A percentile compares a stretch with the other conserved stretches of the same genome.
These are phyloP conservation scores for Alternaria rosae DNA, from an alignment of 2,329 filamentous ascomycete species.

Conservation along the genomic window DNA sequence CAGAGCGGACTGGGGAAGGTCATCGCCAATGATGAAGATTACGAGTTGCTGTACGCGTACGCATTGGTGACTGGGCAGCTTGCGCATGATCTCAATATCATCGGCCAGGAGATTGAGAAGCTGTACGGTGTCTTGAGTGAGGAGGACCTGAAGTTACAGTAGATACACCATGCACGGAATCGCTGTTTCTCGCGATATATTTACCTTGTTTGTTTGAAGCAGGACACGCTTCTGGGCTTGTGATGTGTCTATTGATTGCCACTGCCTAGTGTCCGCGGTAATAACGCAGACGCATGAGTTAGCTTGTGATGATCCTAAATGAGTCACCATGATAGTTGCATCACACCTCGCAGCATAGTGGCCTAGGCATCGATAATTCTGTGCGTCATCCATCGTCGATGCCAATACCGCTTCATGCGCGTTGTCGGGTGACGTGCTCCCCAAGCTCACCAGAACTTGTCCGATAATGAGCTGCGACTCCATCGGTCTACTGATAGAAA, in stretches of 20 bases:
- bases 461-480: not conserved
- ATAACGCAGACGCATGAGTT: not conserved
- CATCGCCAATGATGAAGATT: constrained; percentile 76
- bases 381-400: not conserved
- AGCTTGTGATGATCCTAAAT: not conserved
- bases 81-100: constrained; percentile 62
- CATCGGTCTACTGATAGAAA: not conserved
- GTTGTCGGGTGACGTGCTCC: not conserved
- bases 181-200: not conserved
- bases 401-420: not conserved
- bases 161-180: constrained; percentile 5
- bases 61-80: constrained; percentile 69
- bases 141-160: constrained; percentile 64
- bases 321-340: not conserved
- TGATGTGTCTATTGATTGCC: not conserved
- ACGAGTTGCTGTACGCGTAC: constrained; percentile 92
- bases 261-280: not conserved
- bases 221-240: not conserved
- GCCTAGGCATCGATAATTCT: not conserved
- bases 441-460: not conserved
- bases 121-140: constrained; percentile 69
- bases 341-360: not conserved
- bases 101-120: constrained; percentile 63
- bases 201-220: not conserved
- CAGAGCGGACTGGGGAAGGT: constrained; percentile 66